Conservation (phyloP, 2,329 filamentous ascomycete species). For the Colletotrichum echinochloae region DNA sequence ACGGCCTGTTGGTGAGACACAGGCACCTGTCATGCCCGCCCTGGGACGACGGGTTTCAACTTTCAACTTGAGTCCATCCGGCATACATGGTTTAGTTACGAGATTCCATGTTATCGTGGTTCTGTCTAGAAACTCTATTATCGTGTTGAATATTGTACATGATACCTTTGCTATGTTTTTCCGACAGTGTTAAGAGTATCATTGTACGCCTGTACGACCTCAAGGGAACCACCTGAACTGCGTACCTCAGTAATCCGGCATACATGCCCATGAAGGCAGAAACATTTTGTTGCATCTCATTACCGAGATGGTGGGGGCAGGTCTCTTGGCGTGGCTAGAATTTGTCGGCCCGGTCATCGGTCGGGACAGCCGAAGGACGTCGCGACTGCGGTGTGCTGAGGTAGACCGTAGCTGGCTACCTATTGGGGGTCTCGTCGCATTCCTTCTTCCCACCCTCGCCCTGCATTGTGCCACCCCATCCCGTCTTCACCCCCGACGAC, state of each 20-base stretch:
- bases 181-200: too few species aligned
- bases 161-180: too few species aligned
- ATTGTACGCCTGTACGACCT: too few species aligned
- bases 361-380: too few species aligned
- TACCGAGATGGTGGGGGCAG: background rate
- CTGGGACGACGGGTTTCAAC: constrained; percentile 7
- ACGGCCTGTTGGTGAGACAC: constrained; percentile 5
- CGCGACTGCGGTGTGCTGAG: background rate
- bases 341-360: background rate
- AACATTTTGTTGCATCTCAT: background rate
- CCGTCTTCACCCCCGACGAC: background rate
- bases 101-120: too few species aligned
- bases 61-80: background rate
- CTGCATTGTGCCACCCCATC: background rate
- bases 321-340: background rate
- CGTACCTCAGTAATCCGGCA: too few species aligned
- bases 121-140: too few species aligned
- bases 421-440: too few species aligned
- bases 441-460: background rate
- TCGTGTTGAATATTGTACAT: too few species aligned
- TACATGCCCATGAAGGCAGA: background rate
- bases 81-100: too few species aligned
- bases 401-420: too few species aligned
- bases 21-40: background rate
- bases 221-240: too few species aligned